A percentile compares a stretch with the other conserved stretches of the same genome.
Evolutionary conservation across 352 stramenopile genomes (phyloP).

Genomic region (Elongisporangium senticosum): DNA sequence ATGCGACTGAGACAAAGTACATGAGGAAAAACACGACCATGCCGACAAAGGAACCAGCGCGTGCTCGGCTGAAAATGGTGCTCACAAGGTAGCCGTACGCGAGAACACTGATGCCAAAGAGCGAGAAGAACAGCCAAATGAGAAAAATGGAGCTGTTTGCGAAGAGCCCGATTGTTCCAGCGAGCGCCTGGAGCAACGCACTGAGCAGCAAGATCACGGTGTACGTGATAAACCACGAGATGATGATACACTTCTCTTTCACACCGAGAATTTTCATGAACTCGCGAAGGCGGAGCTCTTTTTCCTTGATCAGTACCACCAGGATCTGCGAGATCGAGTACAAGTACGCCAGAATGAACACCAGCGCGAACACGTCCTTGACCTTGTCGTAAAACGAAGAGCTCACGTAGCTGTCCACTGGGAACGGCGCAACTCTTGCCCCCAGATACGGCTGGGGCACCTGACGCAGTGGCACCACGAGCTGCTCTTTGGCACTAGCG

Average conservation of each 20-base stretch:
- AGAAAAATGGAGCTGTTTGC: slow-evolving; percentile 32
- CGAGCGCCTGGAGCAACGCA: slow-evolving; percentile 42
- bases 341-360: slow-evolving; percentile 88
- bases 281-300: slow-evolving; percentile 85
- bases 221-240: slow-evolving; percentile 86
- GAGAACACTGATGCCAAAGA: slow-evolving; percentile 46
- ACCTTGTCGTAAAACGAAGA: slow-evolving; percentile 58
- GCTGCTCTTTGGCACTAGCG: slow-evolving; percentile 11
- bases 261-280: slow-evolving; percentile 90
- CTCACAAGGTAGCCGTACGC: slow-evolving; percentile 55
- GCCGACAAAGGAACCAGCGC: slow-evolving; percentile 53
- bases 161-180: slow-evolving; percentile 34
- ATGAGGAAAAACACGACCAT: slow-evolving; percentile 86
- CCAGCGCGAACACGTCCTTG: slow-evolving; percentile 61
- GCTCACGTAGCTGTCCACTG: slow-evolving; percentile 24
- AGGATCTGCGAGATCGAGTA: slow-evolving; percentile 82
- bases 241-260: slow-evolving; percentile 55
- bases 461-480: slow-evolving; percentile 30
- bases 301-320: slow-evolving; percentile 85
- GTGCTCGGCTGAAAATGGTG: slow-evolving; percentile 68
- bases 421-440: slow-evolving; percentile 27
- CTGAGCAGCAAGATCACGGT: slow-evolving; percentile 68
- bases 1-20: slow-evolving; percentile 52
- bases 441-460: slow-evolving; percentile 39
- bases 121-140: slow-evolving; percentile 75